Evolutionary conservation across 2,329 filamentous ascomycete species (phyloP), one percentile per base, ranked within the genome.

Genomic region (Nannizziopsis barbatae): DNA sequence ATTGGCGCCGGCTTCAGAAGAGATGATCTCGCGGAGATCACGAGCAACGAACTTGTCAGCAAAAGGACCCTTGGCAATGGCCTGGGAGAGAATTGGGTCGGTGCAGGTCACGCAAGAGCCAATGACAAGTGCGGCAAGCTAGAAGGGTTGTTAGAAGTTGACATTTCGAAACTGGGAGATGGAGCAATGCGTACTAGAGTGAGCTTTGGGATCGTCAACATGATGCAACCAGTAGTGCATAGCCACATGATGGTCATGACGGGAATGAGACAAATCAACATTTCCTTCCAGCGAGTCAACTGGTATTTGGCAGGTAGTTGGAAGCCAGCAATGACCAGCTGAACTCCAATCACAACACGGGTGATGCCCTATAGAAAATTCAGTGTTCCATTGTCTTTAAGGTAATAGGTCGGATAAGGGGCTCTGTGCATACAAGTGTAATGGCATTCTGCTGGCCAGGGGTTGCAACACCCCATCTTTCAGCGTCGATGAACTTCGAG

Each of bases 201-300:
- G 8, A 81, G 51, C 18, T 75, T 74, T 0, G 77, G 77, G 1
- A 80, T 65, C 9, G 72, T 74, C 5, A 74, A 65, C 30, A 77
- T 60, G 38, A 81, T 69, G 52, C 77, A 80, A 1, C 70, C 65
- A 0, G 74, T 75, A 0, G 77, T 80, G 54, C 65, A 70, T 5
- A 81, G 58, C 78, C 79, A 81, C 71, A 79, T 79, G 45, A 79
- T 62, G 1, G 75, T 75, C 78, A 80, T 81, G 53, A 79, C 66
- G 1, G 77, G 77, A 5, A 81, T 55, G 5, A 81, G 64, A 38
- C 72, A 75, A 7, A 80, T 67, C 3, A 68, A 60, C 61, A 81
- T 70, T 49, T 78, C 75, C 49, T 71, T 74, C 64, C 71, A 74
- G 2, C 70, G 71, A 1, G 61, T 57, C 49, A 61, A 60, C 36